phyloP scores from a whole-genome alignment of 2,329 filamentous ascomycete genomes.

The Keithomyces neogunnii region DNA sequence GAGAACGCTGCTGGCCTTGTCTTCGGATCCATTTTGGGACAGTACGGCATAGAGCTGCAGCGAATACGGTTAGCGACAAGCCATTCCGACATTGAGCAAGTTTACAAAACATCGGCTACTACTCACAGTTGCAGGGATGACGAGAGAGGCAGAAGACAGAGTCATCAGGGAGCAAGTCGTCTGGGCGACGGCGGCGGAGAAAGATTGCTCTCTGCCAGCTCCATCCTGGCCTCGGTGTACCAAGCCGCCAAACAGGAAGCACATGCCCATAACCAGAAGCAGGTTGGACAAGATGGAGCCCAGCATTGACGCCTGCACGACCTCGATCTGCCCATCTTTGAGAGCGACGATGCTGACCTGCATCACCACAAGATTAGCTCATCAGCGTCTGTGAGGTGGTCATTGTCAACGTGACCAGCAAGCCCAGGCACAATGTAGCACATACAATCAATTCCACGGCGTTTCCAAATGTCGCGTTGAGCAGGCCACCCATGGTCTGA shows the following conservation, averaged over 20 bases:
- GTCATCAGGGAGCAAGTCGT: conserved; percentile 71
- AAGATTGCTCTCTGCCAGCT: conserved; percentile 56
- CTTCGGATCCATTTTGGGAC: conserved; percentile 30
- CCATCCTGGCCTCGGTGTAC: conserved; percentile 50
- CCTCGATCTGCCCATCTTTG: conserved; percentile 75
- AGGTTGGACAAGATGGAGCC: conserved; percentile 94
- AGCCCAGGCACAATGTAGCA: conserved; percentile 1
- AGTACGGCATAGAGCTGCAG: conserved; percentile 59
- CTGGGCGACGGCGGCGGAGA: conserved; percentile 69
- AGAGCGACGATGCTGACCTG: conserved; percentile 91
- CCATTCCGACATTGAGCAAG: neutral
- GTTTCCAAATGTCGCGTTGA: conserved; percentile 74
- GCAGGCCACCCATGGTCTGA: conserved; percentile 63
- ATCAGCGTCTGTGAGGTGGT: neutral
- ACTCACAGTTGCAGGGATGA: conserved; percentile 62
- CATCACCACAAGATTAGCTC: neutral
- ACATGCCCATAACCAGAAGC: conserved; percentile 76
- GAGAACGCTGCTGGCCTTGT: conserved; percentile 49
- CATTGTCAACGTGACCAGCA: neutral
- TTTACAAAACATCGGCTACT: too few species aligned
- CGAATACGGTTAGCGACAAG: neutral
- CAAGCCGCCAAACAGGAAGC: conserved; percentile 68
- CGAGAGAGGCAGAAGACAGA: conserved; percentile 66
- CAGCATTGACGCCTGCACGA: conserved; percentile 97
- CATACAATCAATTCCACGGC: conserved; percentile 70